These are phyloP conservation scores for Yamadazyma diospyri DNA, from an alignment of 1,139 yeast genomes.

Conservation along the genomic window DNA sequence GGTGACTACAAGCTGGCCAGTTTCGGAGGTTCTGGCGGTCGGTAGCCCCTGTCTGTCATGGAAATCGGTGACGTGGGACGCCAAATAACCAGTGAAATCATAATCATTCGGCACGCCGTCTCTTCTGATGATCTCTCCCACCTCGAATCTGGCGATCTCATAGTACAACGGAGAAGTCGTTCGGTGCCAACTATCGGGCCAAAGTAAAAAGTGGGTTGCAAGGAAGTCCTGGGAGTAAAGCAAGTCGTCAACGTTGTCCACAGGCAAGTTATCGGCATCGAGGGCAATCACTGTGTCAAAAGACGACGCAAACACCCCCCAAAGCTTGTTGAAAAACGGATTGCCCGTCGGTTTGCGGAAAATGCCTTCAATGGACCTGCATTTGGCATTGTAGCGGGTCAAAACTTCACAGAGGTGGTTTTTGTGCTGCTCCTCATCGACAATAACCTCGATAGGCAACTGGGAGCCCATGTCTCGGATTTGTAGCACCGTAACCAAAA, in stretches of 20 bases:
- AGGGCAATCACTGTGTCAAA: slow-evolving; percentile 33
- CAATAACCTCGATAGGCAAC: slow-evolving; percentile 34
- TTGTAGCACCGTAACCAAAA: slow-evolving; percentile 29
- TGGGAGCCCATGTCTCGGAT: slow-evolving; percentile 31
- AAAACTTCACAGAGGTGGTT: slow-evolving; percentile 27
- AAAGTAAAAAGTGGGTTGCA: slow-evolving; percentile 28
- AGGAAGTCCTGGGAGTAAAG: slow-evolving; percentile 24
- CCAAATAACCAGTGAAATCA: slow-evolving; percentile 19
- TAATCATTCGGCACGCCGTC: slow-evolving; percentile 28
- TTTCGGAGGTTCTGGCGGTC: slow-evolving; percentile 25
- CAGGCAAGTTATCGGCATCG: slow-evolving; percentile 36
- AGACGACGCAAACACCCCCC: slow-evolving; percentile 32
- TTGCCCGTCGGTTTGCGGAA: background rate
- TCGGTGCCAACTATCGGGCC: slow-evolving; percentile 42
- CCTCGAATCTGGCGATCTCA: slow-evolving; percentile 28
- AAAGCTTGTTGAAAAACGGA: slow-evolving; percentile 19
- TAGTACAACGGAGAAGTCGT: slow-evolving; percentile 33
- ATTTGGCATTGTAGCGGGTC: slow-evolving; percentile 28
- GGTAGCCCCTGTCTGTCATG: slow-evolving; percentile 37
- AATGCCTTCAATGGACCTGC: slow-evolving; percentile 25
- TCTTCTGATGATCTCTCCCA: slow-evolving; percentile 29
- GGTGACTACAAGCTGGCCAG: slow-evolving; percentile 45
- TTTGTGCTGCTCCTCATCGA: slow-evolving; percentile 25
- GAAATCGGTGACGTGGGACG: slow-evolving; percentile 15
- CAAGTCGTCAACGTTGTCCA: slow-evolving; percentile 29